These are phyloP conservation scores for Trichocladium antarcticum DNA, from an alignment of 495 filamentous ascomycete species.

Conservation along the genomic window DNA sequence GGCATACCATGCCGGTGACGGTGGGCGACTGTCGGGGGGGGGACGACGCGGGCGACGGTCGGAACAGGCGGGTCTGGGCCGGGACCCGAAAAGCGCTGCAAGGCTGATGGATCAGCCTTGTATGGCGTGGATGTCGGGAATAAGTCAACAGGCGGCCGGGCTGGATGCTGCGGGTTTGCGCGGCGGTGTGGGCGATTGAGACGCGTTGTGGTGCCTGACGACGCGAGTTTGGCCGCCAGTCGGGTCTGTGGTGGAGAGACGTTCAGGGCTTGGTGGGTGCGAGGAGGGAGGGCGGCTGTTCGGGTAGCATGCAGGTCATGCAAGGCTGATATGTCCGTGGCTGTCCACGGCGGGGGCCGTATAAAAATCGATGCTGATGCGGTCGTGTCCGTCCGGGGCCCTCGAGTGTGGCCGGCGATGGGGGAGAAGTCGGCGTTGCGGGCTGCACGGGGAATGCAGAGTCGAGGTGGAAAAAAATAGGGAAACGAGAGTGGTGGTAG, in stretches of 20 bases:
- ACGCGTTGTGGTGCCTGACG: slow-evolving; percentile 19
- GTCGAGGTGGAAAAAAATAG: neutral
- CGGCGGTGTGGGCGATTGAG: slow-evolving; percentile 11
- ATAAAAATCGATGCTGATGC: neutral
- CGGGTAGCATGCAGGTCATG: too few relatives aligned
- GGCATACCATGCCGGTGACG: slow-evolving; percentile 22
- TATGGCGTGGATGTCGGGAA: neutral
- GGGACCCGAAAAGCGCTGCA: slow-evolving; percentile 22
- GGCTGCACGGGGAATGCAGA: neutral
- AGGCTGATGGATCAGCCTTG: slow-evolving; percentile 34
- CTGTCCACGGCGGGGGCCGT: neutral
- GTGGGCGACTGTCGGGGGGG: neutral
- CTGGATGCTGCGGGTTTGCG: neutral
- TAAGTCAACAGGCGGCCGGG: neutral
- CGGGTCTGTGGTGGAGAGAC: slow-evolving; percentile 26
- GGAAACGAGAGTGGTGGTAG: slow-evolving; percentile 5
- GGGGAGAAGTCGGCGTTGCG: slow-evolving; percentile 2
- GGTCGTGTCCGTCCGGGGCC: neutral
- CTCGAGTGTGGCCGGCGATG: neutral
- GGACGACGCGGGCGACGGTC: slow-evolving; percentile 11
- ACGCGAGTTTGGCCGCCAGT: slow-evolving; percentile 23
- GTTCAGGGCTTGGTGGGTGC: slow-evolving; percentile 20
- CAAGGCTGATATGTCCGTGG: slow-evolving; percentile 5
- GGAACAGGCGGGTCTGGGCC: neutral
- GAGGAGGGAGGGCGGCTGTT: slow-evolving; percentile 4